Evolutionary conservation across 1,284 basidiomycete species (phyloP), one percentile per base, ranked within the genome.

Genomic region (Hemileia vastatrix): DNA sequence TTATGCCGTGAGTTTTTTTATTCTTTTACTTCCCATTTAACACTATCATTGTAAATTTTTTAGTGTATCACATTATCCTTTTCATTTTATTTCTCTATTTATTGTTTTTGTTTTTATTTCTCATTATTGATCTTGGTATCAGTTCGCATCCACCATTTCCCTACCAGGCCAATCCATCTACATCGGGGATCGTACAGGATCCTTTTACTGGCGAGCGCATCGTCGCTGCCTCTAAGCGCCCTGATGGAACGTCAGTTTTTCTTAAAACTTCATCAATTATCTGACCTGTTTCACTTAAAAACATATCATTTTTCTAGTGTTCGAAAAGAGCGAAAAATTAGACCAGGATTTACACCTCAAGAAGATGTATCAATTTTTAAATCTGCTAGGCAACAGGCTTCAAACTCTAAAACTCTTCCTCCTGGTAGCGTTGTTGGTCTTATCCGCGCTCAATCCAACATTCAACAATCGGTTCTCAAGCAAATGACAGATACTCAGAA

Each of bases 321-420:
- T 21, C 86, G 93, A 63, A 95, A 93, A 77, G 84, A 95, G 76
- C 80, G 88, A 66, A 93, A 87, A 78, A 86, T 97, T 67, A 82
- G 91, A 33, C 91, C 91, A 0, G 93, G 93, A 1, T 97, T 86
- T 77, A 94, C 90, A 1, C 93, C 93, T 0, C 88, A 90, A 75
- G 93, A 97, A 76, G 93, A 97, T 77, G 83, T 95, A 11, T 81
- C 82, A 33, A 84, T 85, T 44, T 97, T 93, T 77, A 83, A 90
- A 51, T 83, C 87, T 21, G 81, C 84, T 50, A 83, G 84, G 40
- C 87, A 90, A 75, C 78, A 81, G 52, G 83, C 86, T 70, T 81
- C 84, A 76, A 88, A 90, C 79, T 4, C 76, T 21, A 54, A 54
- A n/a, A 51, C 56, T 4, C 32, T 86, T 1, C 84, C 85, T 18